Evolutionary conservation across 192 early-diverging fungal species (phyloP).

Genomic region (Podila horticola): DNA sequence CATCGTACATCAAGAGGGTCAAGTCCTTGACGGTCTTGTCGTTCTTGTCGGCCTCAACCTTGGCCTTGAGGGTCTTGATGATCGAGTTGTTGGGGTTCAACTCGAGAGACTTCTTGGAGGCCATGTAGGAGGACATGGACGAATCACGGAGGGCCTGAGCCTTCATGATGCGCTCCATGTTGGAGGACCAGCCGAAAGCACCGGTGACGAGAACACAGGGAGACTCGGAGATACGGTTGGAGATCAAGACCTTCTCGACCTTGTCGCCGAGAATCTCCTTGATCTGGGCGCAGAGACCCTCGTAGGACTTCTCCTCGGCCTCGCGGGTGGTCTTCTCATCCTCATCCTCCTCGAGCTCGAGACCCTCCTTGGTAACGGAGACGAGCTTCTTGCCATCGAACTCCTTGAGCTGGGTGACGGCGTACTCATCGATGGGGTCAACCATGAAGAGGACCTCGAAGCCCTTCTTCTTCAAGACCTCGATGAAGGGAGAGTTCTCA

Average conservation of each 20-base stretch:
- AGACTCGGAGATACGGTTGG: slow-evolving; percentile 96
- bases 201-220: slow-evolving; percentile 99
- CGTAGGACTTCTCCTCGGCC: slow-evolving; percentile 91
- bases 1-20: slow-evolving; percentile 94
- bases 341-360: slow-evolving; percentile 99
- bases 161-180: slow-evolving; percentile 99
- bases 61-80: slow-evolving; percentile 92
- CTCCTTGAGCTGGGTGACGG: slow-evolving; percentile 98
- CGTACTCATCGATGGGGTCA: slow-evolving; percentile 99
- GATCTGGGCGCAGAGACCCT: slow-evolving; percentile 90
- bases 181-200: slow-evolving; percentile 99
- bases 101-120: slow-evolving; percentile 99
- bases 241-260: slow-evolving; percentile 79
- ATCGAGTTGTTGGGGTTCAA: slow-evolving; percentile 97
- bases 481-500: slow-evolving; percentile 98
- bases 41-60: slow-evolving; percentile 95
- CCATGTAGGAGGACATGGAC: slow-evolving; percentile 99
- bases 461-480: slow-evolving; percentile 99
- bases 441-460: slow-evolving; percentile 99
- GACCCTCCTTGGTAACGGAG: slow-evolving; percentile 98
- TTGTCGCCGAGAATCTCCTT: slow-evolving; percentile 99
- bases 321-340: slow-evolving; percentile 97
- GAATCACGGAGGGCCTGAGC: slow-evolving; percentile 99
- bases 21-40: slow-evolving; percentile 99
- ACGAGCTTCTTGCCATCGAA: slow-evolving; percentile 99